phyloP scores from a whole-genome alignment of 106 monocot species.

The Dendrobium officinale region DNA sequence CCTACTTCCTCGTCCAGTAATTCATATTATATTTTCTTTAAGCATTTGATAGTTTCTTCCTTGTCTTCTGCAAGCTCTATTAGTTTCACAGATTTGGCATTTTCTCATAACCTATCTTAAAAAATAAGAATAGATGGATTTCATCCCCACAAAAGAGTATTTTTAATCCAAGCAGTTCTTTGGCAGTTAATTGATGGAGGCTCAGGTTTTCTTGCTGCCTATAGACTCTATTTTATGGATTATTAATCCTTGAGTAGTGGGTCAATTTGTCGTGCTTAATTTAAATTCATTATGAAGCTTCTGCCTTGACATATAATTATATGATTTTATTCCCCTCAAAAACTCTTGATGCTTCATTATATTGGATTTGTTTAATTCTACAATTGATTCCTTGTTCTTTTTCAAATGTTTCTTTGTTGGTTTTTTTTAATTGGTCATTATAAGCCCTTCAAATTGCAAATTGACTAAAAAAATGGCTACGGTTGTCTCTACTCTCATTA shows the following conservation, averaged over 20 bases:
- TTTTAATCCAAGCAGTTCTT: background rate
- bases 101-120: background rate
- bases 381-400: too few species aligned
- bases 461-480: too few species aligned
- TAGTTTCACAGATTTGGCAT: background rate
- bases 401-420: too few species aligned
- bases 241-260: background rate
- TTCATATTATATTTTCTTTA: background rate
- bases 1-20: slow-evolving; percentile 93
- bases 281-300: background rate
- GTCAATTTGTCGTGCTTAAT: background rate
- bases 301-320: background rate
- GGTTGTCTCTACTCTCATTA: too few species aligned
- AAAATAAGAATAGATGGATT: too few species aligned
- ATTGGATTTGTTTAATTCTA: too few species aligned
- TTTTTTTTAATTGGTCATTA: too few species aligned
- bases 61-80: background rate
- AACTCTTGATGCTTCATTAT: too few species aligned
- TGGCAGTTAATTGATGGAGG: background rate
- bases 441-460: too few species aligned
- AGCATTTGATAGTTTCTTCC: background rate
- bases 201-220: background rate
- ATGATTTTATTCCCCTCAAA: background rate
- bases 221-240: background rate
- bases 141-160: too few species aligned